Evolutionary conservation across 495 filamentous ascomycete genomes (phyloP).

Genomic region (Neurospora sp.): DNA sequence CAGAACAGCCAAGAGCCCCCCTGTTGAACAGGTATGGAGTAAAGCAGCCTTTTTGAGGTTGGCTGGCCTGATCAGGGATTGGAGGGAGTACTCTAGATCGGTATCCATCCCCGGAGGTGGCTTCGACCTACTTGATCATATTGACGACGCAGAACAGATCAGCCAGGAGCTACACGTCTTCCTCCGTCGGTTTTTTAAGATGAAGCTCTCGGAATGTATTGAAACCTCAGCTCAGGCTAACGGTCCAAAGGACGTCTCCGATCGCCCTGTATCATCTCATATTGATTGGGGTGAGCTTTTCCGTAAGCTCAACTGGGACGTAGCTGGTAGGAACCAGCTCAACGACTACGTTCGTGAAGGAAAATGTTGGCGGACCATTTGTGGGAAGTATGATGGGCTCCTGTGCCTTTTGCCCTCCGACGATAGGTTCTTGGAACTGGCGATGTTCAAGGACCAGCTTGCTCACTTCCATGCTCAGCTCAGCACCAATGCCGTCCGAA

Average conservation of each 20-base stretch:
- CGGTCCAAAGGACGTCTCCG: not conserved
- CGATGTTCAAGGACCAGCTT: conserved; percentile 14
- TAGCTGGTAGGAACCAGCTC: conserved; percentile 7
- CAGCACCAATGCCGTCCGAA: conserved; percentile 7
- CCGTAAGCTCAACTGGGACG: conserved; percentile 12
- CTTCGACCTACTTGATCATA: conserved; percentile 8
- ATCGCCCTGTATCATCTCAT: not conserved
- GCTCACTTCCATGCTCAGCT: conserved; percentile 12
- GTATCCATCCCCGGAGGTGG: not conserved
- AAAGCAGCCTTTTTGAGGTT: conserved; percentile 18
- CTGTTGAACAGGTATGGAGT: conserved; percentile 1
- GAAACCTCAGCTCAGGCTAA: not conserved
- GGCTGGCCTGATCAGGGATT: conserved; percentile 13
- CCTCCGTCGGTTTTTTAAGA: conserved; percentile 17
- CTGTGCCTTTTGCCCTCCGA: conserved; percentile 15
- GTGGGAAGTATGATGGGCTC: conserved; percentile 12
- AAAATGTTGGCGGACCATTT: conserved; percentile 21
- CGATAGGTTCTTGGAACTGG: conserved; percentile 9
- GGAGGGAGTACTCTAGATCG: conserved; percentile 7
- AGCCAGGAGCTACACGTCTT: conserved; percentile 14
- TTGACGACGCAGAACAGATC: conserved; percentile 5
- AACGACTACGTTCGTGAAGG: conserved; percentile 21
- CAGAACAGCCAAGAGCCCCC: not conserved
- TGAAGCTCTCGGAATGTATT: conserved; percentile 9
- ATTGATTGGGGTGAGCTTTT: conserved; percentile 6